Evolutionary conservation across 116 monocot species (phyloP).

Genomic region (Cymodocea nodosa): DNA sequence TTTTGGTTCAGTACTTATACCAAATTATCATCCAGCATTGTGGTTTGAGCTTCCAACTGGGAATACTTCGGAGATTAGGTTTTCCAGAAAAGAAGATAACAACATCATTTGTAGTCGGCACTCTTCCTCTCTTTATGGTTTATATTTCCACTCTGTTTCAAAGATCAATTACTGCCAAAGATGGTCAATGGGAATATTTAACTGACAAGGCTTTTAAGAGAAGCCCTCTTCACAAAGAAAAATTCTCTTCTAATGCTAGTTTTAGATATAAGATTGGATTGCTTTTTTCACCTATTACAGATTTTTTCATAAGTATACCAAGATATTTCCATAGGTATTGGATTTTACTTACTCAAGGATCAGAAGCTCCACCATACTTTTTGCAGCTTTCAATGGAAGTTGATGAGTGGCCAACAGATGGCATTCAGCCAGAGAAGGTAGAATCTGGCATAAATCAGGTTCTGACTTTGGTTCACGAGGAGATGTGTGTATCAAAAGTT

Average conservation of each 20-base stretch:
- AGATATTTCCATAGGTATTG: constrained; percentile 73
- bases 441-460: constrained; percentile 79
- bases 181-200: constrained; percentile 83
- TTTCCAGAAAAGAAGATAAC: constrained; percentile 68
- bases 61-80: constrained; percentile 47
- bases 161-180: constrained; percentile 89
- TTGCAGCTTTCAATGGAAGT: constrained; percentile 87
- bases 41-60: constrained; percentile 38
- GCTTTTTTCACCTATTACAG: constrained; percentile 32
- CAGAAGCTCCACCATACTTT: constrained; percentile 92
- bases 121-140: constrained; percentile 78
- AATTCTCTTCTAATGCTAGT: constrained; percentile 8
- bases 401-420: constrained; percentile 78
- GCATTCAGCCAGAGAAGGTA: constrained; percentile 90
- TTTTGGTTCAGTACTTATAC: constrained; percentile 82
- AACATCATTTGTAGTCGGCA: constrained; percentile 79
- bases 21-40: constrained; percentile 97
- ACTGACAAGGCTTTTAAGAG: constrained; percentile 39
- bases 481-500: constrained; percentile 37
- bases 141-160: constrained; percentile 82
- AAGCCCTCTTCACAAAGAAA: constrained; percentile 25
- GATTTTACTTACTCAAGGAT: constrained; percentile 78
- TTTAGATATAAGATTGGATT: constrained; percentile 23
- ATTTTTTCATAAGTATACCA: constrained; percentile 29
- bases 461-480: constrained; percentile 48